phyloP scores from a whole-genome alignment of 2,329 filamentous ascomycete species.

The Colletotrichum sp. region DNA sequence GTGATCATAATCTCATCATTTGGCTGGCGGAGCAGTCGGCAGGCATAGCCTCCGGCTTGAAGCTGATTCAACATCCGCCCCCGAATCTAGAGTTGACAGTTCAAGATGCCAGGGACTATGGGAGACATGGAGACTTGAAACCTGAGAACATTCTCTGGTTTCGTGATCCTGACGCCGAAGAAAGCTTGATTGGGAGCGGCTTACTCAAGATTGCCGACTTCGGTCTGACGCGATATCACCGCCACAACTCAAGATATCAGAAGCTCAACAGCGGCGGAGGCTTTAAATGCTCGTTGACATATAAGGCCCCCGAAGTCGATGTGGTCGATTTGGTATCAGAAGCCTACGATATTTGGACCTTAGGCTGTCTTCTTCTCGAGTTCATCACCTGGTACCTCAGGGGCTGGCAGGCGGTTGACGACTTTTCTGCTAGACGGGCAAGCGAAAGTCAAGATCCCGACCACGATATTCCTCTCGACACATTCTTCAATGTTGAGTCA shows the following conservation, averaged over 20 bases:
- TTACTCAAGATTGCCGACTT: not conserved
- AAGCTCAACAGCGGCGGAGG: not conserved
- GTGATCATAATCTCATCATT: not conserved
- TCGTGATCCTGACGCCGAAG: not conserved
- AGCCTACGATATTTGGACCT: slow-evolving; percentile 22
- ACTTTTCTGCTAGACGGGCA: not conserved
- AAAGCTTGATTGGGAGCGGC: not conserved
- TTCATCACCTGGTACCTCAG: slow-evolving; percentile 21
- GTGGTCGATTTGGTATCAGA: not conserved
- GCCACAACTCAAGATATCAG: not conserved
- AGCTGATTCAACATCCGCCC: not conserved
- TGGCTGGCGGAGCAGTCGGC: not conserved
- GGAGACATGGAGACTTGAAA: not conserved
- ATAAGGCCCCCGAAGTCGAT: slow-evolving; percentile 21
- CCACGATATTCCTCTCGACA: not conserved
- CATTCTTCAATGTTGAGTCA: not conserved
- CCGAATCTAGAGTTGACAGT: not conserved
- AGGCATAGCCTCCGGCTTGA: not conserved
- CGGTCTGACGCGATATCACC: not conserved
- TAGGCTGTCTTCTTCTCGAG: slow-evolving; percentile 23
- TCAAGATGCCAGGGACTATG: not conserved
- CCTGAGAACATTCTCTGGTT: slow-evolving; percentile 1
- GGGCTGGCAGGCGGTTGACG: not conserved
- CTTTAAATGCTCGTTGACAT: not conserved
- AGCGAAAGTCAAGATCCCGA: not conserved